Conservation (phyloP, 352 stramenopile genomes). For the Pythium phragmitis region DNA sequence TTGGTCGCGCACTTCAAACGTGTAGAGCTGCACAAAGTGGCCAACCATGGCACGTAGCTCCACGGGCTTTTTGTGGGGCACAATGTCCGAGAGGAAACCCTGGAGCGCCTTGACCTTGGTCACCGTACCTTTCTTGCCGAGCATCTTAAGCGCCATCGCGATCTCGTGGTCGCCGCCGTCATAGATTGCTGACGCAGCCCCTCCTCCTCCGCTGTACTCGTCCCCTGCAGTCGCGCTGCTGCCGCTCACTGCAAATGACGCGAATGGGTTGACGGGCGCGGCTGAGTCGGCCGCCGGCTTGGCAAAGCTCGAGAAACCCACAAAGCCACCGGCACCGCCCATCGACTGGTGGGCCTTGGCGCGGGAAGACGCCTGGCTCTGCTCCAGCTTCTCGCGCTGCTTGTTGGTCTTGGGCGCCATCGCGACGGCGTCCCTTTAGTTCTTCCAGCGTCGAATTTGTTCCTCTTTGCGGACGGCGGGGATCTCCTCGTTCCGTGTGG, state of each 20-base stretch:
- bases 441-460: background rate
- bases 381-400: slow-evolving; percentile 85
- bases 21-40: slow-evolving; percentile 77
- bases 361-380: slow-evolving; percentile 78
- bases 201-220: slow-evolving; percentile 33
- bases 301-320: slow-evolving; percentile 75
- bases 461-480: background rate
- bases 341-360: slow-evolving; percentile 70
- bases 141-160: slow-evolving; percentile 78
- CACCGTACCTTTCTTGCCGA: slow-evolving; percentile 78
- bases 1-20: slow-evolving; percentile 78
- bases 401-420: slow-evolving; percentile 83
- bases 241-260: slow-evolving; percentile 21
- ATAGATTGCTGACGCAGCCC: slow-evolving; percentile 64
- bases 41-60: slow-evolving; percentile 73
- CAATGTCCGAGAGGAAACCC: slow-evolving; percentile 52
- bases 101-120: slow-evolving; percentile 83
- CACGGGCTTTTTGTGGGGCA: slow-evolving; percentile 54
- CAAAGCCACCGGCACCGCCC: slow-evolving; percentile 39
- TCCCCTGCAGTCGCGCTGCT: slow-evolving; percentile 19
- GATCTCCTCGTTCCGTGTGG: slow-evolving; percentile 10
- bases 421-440: background rate
- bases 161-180: slow-evolving; percentile 79
- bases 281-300: slow-evolving; percentile 6
- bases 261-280: slow-evolving; percentile 20